Percentiles rank a stretch among this genome's conserved stretches.
Conservation (phyloP, 163 green algal genomes). For the Chlorella variabilis region DNA sequence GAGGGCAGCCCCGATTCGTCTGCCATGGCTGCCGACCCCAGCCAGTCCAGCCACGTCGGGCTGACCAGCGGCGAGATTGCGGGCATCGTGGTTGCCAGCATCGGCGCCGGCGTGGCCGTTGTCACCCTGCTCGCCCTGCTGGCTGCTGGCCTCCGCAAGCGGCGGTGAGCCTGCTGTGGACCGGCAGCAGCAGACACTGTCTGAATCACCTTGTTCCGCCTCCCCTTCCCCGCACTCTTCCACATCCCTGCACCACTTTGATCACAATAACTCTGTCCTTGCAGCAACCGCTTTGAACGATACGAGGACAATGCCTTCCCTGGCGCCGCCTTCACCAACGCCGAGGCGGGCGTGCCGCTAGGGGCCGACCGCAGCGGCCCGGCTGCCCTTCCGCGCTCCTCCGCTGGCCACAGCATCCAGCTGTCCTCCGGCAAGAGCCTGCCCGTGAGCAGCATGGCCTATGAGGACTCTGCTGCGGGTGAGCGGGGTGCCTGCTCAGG, state of each 20-base stretch:
- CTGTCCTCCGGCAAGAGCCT: slow-evolving; percentile 14
- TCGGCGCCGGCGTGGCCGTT: slow-evolving; percentile 20
- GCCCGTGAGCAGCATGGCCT: background rate
- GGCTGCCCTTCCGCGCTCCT: background rate
- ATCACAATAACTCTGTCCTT: too few species aligned
- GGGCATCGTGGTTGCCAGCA: slow-evolving; percentile 48
- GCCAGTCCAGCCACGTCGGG: background rate
- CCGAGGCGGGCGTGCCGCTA: background rate
- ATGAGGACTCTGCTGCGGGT: background rate
- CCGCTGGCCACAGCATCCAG: slow-evolving; percentile 23
- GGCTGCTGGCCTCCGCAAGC: background rate
- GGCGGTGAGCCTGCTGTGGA: background rate
- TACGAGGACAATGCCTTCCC: background rate
- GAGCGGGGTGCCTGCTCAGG: background rate
- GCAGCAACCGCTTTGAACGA: slow-evolving; percentile 31
- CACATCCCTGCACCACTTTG: too few species aligned
- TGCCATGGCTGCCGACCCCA: too few species aligned
- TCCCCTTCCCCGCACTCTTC: background rate
- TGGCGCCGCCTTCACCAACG: background rate
- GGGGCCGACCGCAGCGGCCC: background rate
- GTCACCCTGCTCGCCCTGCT: background rate
- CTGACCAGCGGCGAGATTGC: slow-evolving; percentile 47
- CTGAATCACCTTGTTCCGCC: background rate
- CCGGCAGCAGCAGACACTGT: too few species aligned
- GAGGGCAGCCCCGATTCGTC: background rate